Conservation (phyloP, 2,329 filamentous ascomycete genomes). For the Epichloe gansuensis region DNA sequence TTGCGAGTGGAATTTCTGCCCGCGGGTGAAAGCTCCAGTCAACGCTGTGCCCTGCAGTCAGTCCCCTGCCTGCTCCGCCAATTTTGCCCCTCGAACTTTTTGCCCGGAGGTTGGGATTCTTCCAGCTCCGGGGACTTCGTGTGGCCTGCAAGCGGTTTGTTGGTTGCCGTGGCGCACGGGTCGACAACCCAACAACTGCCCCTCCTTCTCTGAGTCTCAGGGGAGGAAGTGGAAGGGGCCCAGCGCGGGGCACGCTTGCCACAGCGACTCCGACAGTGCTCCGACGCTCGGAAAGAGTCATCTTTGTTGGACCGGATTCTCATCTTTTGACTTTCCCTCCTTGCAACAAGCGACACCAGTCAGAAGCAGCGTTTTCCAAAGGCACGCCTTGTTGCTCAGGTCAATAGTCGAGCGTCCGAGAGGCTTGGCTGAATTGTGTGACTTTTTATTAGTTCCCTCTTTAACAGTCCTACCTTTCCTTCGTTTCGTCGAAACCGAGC, state of each 20-base stretch:
- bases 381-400: not conserved
- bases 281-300: slow-evolving; percentile 6
- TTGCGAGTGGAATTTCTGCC: slow-evolving; percentile 3
- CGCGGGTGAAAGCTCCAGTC: slow-evolving; percentile 10
- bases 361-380: not conserved
- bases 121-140: slow-evolving; percentile 12
- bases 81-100: slow-evolving; percentile 17
- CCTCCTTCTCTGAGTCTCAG: slow-evolving; percentile 6
- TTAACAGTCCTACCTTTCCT: not conserved
- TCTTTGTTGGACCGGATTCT: not conserved
- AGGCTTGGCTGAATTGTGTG: not conserved
- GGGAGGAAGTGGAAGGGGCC: not conserved
- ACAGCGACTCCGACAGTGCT: not conserved
- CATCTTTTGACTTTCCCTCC: not conserved
- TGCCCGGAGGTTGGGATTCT: slow-evolving; percentile 16
- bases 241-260: slow-evolving; percentile 9
- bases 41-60: not conserved
- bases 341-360: not conserved
- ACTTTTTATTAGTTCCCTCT: not conserved
- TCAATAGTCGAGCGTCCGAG: not conserved
- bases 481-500: not conserved
- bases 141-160: not conserved
- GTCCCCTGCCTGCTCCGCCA: not conserved
- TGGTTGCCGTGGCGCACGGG: slow-evolving; percentile 1
- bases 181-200: slow-evolving; percentile 4